phyloP scores from a whole-genome alignment of 495 filamentous ascomycete genomes.

The Friedmanniomyces endolithicus region DNA sequence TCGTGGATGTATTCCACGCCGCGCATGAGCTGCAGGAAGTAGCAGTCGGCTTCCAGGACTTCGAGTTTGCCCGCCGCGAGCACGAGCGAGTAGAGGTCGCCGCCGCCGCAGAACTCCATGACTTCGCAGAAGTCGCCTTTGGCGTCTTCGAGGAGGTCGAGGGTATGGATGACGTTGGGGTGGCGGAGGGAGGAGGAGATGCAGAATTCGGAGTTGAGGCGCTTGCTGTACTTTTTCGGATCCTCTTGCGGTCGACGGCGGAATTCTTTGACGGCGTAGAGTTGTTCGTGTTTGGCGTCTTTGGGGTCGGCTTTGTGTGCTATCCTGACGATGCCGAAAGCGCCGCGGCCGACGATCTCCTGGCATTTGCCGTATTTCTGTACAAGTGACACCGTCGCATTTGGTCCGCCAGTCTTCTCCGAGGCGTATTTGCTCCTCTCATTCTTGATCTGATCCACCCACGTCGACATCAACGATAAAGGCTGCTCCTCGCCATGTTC shows the following conservation, averaged over 20 bases:
- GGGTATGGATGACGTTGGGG: constrained; percentile 95
- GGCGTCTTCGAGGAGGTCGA: constrained; percentile 86
- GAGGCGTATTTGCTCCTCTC: constrained; percentile 67
- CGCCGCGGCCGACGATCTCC: constrained; percentile 92
- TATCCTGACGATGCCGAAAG: constrained; percentile 94
- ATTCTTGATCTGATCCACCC: constrained; percentile 85
- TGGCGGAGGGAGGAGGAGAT: constrained; percentile 94
- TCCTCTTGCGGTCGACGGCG: constrained; percentile 86
- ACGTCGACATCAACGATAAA: constrained; percentile 83
- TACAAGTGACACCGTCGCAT: constrained; percentile 67
- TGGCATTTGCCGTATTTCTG: constrained; percentile 99
- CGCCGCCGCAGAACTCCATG: constrained; percentile 97
- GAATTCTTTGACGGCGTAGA: constrained; percentile 98
- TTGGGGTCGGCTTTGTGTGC: constrained; percentile 87
- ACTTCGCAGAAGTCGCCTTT: constrained; percentile 99
- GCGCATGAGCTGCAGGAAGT: constrained; percentile 99
- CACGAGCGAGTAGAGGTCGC: constrained; percentile 90
- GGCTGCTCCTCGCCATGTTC: constrained; percentile 62
- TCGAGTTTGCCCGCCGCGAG: constrained; percentile 88
- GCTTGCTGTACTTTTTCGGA: constrained; percentile 93
- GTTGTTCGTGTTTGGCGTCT: constrained; percentile 70
- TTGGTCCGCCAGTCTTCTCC: constrained; percentile 67
- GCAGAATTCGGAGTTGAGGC: constrained; percentile 96
- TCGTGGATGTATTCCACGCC: constrained; percentile 99
- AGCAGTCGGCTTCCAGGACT: constrained; percentile 88